phyloP scores from a whole-genome alignment of 257 asterid species.

The Marsdenia floribunda region DNA sequence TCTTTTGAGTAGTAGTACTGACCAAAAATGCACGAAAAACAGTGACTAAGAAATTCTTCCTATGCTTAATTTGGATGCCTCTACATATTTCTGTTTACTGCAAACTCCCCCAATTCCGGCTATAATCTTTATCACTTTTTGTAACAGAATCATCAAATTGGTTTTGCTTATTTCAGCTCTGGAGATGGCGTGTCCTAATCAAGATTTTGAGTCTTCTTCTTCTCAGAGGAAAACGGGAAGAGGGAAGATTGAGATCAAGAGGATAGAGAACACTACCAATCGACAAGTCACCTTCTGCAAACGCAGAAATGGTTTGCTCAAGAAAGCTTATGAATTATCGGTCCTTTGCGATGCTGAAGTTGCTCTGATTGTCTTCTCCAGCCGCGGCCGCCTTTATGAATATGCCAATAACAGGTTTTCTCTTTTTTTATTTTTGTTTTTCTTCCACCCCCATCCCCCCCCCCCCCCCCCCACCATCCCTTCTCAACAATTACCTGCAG shows the following conservation, averaged over 20 bases:
- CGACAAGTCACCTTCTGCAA: constrained; percentile 91
- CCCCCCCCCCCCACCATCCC: no score
- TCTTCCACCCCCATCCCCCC: neutral
- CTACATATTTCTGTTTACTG: constrained; percentile 7
- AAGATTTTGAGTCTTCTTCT: constrained; percentile 49
- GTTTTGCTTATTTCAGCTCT: constrained; percentile 54
- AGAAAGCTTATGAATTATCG: constrained; percentile 86
- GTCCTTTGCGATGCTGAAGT: constrained; percentile 90
- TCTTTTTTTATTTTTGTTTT: neutral
- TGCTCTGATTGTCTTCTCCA: constrained; percentile 84
- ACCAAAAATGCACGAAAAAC: constrained; percentile 22
- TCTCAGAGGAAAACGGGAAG: constrained; percentile 58
- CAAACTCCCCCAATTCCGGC: constrained; percentile 22
- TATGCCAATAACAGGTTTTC: constrained; percentile 76
- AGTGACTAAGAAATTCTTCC: constrained; percentile 18
- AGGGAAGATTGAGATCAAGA: constrained; percentile 81
- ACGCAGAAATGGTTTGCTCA: constrained; percentile 73
- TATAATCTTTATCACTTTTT: constrained; percentile 24
- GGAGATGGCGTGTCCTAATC: constrained; percentile 54
- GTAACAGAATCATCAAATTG: constrained; percentile 19
- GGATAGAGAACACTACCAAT: constrained; percentile 82
- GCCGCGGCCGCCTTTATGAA: constrained; percentile 81
- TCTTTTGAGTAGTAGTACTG: neutral
- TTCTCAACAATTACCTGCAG: no score
- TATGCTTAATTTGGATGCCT: constrained; percentile 40